phyloP scores from a whole-genome alignment of 2,329 filamentous ascomycete species.

The Alternaria alternata region DNA sequence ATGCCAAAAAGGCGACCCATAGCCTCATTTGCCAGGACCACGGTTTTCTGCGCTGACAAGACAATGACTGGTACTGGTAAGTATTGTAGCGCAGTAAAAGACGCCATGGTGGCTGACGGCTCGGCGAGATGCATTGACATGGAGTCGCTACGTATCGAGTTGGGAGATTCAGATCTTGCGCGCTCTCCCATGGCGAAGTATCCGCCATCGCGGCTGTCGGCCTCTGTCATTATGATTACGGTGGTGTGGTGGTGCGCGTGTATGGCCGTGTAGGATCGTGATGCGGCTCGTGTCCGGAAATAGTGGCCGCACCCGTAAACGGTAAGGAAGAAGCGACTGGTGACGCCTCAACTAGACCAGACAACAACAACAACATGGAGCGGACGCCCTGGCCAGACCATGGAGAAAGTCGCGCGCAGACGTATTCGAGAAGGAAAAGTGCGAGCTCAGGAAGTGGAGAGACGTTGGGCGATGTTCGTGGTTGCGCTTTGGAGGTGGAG shows the following conservation, averaged over 20 bases:
- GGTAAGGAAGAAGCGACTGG: background rate
- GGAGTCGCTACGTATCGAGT: constrained; percentile 44
- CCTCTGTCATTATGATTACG: constrained; percentile 32
- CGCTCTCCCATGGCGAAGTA: constrained; percentile 42
- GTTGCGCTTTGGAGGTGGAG: constrained; percentile 17
- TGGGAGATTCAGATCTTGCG: constrained; percentile 33
- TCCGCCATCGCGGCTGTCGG: constrained; percentile 26
- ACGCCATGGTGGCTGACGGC: constrained; percentile 40
- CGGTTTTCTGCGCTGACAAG: constrained; percentile 72
- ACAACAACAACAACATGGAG: constrained; percentile 3
- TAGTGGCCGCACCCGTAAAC: background rate
- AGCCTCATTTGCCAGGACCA: constrained; percentile 77
- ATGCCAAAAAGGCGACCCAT: constrained; percentile 74
- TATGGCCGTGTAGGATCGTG: background rate
- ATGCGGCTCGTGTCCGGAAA: constrained; percentile 3
- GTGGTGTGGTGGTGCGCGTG: constrained; percentile 5
- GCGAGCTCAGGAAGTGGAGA: constrained; percentile 10
- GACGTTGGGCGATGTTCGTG: constrained; percentile 15
- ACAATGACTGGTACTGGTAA: constrained; percentile 76
- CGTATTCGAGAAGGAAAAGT: background rate
- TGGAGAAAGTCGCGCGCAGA: constrained; percentile 6
- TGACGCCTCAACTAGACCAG: constrained; percentile 10
- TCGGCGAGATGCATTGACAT: constrained; percentile 41
- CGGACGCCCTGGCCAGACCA: constrained; percentile 1
- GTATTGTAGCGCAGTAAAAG: constrained; percentile 70